Base-by-base conservation (phyloP, 1,139 yeast genomes). In the Casaregolazyma lundiana region DNA sequence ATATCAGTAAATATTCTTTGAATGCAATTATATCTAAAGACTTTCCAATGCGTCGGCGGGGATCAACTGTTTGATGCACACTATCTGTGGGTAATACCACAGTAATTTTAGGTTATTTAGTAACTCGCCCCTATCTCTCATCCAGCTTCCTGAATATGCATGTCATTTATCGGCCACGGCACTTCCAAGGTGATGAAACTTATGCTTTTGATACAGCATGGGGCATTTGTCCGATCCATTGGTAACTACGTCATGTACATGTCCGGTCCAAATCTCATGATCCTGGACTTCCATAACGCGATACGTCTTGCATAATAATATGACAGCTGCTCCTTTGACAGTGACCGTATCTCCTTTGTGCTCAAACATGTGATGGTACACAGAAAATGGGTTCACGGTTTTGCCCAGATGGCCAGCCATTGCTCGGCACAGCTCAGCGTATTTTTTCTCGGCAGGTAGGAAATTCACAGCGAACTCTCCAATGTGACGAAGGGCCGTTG, bases 201-300 rank as follows among this genome's bases (percentile, higher is more conserved):
- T 48, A n/a, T 58, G 54, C 36, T 58, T 54, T 38, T 57, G 61
- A 36, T 61, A 62, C 17, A 61, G 48, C 45, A 62, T 49, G 30
- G 54, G 56, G 3, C 16, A 38, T 38, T 9, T 11, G 20, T 16
- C 43, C 47, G 42, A 35, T 40, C 41, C 26, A 36, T 38, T 38
- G 34, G 52, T 53, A 49, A 56, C 60, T 9, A 65, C 59, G 1
- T 66, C 62, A 24, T 64, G 61, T 4, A 68, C 67, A 37, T 64
- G 63, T 2, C 85, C 94, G 2, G 86, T 80, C 95, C 96, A 88
- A 2, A 89, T 80, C 61, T 88, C 96, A 63, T 89, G 96, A 55
- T 83, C 86, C 49, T 83, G 88, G 0, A 88, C 80, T 16, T 65
- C 65, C 47, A 85, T 72, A 6, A 77, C 78, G 34, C 73, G 66